Evolutionary conservation across 345 rosid genomes (phyloP).

Genomic region (Euphorbia peplus): DNA sequence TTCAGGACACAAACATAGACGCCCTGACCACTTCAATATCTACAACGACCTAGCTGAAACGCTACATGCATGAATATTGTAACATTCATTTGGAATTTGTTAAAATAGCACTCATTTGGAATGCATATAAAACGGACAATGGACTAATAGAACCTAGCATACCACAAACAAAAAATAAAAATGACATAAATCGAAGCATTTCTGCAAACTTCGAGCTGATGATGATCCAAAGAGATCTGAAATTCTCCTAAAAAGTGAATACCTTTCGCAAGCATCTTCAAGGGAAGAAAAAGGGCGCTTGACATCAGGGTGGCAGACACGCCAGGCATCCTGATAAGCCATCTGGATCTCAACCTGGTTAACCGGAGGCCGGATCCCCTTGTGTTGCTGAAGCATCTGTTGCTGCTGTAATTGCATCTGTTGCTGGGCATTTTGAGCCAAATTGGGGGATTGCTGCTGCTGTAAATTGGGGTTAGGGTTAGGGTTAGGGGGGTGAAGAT

Average conservation of each 20-base stretch:
- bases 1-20: neutral
- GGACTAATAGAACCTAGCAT: neutral
- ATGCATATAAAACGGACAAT: too few species aligned
- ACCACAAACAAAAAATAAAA: neutral
- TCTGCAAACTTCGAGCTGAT: neutral
- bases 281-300: slow-evolving; percentile 83
- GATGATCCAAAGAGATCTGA: neutral
- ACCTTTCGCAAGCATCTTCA: slow-evolving; percentile 97
- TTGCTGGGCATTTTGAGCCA: slow-evolving; percentile 29
- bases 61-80: neutral
- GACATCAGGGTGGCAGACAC: slow-evolving; percentile 84
- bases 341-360: slow-evolving; percentile 78
- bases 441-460: slow-evolving; percentile 27
- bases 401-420: slow-evolving; percentile 21
- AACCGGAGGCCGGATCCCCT: slow-evolving; percentile 50
- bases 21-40: neutral
- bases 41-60: neutral
- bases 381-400: slow-evolving; percentile 46
- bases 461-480: slow-evolving; percentile 26
- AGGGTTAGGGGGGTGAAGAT: slow-evolving; percentile 35
- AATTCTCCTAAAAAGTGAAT: slow-evolving; percentile 1
- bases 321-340: slow-evolving; percentile 96
- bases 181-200: neutral
- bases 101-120: neutral
- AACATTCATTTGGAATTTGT: neutral